Evolutionary conservation across 1,139 yeast genomes (phyloP).

Genomic region (Diutina siamensis): DNA sequence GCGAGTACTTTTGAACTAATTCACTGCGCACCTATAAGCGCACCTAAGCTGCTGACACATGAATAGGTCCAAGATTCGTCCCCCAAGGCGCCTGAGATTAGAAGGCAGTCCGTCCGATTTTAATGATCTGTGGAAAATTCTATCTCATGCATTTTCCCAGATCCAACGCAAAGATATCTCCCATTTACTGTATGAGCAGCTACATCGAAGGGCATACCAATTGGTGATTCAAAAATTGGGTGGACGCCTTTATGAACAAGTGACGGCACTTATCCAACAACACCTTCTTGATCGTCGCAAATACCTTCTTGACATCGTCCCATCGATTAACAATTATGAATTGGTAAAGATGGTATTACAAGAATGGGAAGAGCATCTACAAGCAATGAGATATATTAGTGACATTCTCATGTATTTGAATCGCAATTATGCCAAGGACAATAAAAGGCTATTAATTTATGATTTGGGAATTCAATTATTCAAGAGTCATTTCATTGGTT

Average conservation of each 20-base stretch:
- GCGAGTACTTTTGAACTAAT: too few species aligned
- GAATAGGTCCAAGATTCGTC: conserved; percentile 50
- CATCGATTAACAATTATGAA: conserved; percentile 14
- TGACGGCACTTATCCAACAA: conserved; percentile 35
- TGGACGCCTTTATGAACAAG: conserved; percentile 52
- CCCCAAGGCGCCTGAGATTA: conserved; percentile 44
- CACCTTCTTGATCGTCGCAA: conserved; percentile 33
- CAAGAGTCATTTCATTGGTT: conserved; percentile 30
- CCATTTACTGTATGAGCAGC: conserved; percentile 68
- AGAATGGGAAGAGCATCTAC: conserved; percentile 68
- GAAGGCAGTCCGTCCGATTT: conserved; percentile 32
- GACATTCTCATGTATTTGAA: conserved; percentile 84
- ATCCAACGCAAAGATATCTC: conserved; percentile 70
- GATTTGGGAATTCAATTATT: conserved; percentile 66
- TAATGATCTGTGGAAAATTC: conserved; percentile 56
- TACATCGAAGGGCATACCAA: conserved; percentile 74
- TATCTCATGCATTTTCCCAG: conserved; percentile 66
- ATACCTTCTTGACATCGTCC: conserved; percentile 13
- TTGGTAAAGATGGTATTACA: conserved; percentile 36
- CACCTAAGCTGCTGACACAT: not conserved
- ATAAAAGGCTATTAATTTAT: conserved; percentile 53
- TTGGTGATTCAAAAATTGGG: conserved; percentile 71
- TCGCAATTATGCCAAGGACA: conserved; percentile 72
- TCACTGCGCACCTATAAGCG: too few species aligned
- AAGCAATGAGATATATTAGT: conserved; percentile 69